Base-by-base conservation (phyloP, 768 basidiomycete genomes). In the Trametes elegans region DNA sequence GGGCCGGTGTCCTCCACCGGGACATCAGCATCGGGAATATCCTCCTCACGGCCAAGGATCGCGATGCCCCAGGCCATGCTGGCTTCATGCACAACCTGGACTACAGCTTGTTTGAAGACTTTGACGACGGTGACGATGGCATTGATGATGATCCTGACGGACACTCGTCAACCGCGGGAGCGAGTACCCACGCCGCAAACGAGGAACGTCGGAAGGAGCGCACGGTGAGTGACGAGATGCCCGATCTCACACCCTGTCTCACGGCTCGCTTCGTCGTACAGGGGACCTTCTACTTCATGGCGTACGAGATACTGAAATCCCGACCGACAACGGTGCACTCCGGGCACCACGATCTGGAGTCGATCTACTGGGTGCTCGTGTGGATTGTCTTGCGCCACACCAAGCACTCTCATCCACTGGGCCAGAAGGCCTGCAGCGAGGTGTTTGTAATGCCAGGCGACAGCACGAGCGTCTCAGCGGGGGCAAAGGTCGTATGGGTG, bases 11-110 rank as follows among this genome's bases (percentile, higher is more conserved):
- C 23, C 13, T 60, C 8, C 59, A 60, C 18, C 54, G 59, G 11
- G 59, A 60, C 27, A 32, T 60, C n/a, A 60, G 59, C 29, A 26
- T 52, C 13, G 59, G 59, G 1, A 60, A 60, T 21, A 48, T 60
- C 16, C 18, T 60, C 16, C 48, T 60, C n/a, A 24, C 32, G 0
- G 43, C 35, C 27, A 46, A 55, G 3, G 9, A 6, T 4, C 2
- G 43, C 16, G 8, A 10, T 21, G 7, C n/a, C n/a, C n/a, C n/a
- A n/a, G 24, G 27, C 7, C 19, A 32, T 19, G 10, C 9, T 11
- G 58, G 58, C n/a, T 56, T 60, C 55, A 11, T 57, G 21, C 49
- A 47, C 29, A 55, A 60, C 31, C 53, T 53, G 5, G 59, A 60
- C 42, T 53, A 57, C 16, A 56, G 54, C 34, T 31, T 13, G 2